A percentile compares a stretch with the other conserved stretches of the same genome.
These are phyloP conservation scores for Thelonectria blattea DNA, from an alignment of 2,329 filamentous ascomycete species.

Conservation along the genomic window DNA sequence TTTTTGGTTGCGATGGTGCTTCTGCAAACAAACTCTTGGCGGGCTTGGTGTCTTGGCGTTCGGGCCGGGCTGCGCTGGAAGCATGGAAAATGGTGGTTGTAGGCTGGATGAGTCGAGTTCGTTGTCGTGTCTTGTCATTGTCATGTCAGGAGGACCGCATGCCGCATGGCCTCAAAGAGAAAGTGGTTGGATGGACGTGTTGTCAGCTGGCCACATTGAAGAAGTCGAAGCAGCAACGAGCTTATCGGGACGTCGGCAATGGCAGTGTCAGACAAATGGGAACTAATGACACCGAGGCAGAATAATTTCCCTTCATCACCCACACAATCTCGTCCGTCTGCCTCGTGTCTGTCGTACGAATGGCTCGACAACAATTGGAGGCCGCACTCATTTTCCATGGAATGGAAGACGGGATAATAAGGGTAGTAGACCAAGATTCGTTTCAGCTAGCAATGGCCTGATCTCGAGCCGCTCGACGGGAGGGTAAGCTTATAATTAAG, in stretches of 20 bases:
- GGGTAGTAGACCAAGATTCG: not conserved
- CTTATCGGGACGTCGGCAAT: not conserved
- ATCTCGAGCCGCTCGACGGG: not conserved
- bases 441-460: not conserved
- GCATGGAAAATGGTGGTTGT: not conserved
- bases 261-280: not conserved
- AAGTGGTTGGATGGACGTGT: not conserved
- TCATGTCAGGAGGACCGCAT: constrained; percentile 3
- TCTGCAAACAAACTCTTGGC: constrained; percentile 8
- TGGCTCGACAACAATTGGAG: not conserved
- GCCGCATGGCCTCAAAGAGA: not conserved
- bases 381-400: not conserved
- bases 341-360: constrained; percentile 1
- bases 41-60: constrained; percentile 5
- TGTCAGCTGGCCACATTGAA: constrained; percentile 20
- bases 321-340: constrained; percentile 4
- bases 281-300: constrained; percentile 6
- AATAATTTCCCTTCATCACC: constrained; percentile 15
- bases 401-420: not conserved
- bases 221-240: not conserved
- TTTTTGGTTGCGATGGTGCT: not conserved
- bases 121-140: constrained; percentile 4
- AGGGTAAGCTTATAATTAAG: not conserved
- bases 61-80: not conserved
- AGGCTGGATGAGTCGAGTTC: no score